Conservation (phyloP, 345 rosid genomes). For the Raphanus sativus region DNA sequence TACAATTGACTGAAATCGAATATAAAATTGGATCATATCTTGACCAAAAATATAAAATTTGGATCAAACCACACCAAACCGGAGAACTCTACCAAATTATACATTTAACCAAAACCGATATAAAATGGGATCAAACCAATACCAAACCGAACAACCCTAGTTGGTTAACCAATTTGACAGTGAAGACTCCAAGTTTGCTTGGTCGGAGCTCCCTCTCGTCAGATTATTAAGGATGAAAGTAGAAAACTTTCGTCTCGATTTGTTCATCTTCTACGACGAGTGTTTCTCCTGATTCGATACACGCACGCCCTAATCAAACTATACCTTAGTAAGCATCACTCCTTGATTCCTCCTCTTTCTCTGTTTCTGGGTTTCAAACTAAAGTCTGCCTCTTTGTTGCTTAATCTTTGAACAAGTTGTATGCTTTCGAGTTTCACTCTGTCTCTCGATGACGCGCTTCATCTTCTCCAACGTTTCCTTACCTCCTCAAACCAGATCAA, state of each 20-base stretch:
- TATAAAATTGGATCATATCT: neutral
- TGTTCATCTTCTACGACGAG: slow-evolving; percentile 1
- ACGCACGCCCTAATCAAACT: neutral
- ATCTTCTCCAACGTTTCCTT: slow-evolving; percentile 51
- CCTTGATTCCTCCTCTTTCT: neutral
- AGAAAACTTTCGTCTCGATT: neutral
- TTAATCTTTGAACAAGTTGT: neutral
- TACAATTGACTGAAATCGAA: neutral
- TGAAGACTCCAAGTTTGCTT: neutral
- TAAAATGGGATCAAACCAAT: neutral
- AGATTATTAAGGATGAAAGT: neutral
- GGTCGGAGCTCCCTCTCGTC: neutral
- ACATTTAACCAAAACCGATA: neutral
- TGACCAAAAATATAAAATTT: too few species aligned
- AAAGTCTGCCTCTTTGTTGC: neutral
- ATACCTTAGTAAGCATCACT: slow-evolving; percentile 3
- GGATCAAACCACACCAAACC: slow-evolving; percentile 21
- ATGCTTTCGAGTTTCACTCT: slow-evolving; percentile 27
- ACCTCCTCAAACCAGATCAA: slow-evolving; percentile 43
- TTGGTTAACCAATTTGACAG: slow-evolving; percentile 11
- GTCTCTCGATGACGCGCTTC: slow-evolving; percentile 48
- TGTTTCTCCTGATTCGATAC: neutral
- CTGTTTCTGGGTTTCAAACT: neutral
- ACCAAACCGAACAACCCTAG: slow-evolving; percentile 14
- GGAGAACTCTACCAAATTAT: neutral